Conservation (phyloP, 1,284 basidiomycete genomes). For the Austroboletus niveus region DNA sequence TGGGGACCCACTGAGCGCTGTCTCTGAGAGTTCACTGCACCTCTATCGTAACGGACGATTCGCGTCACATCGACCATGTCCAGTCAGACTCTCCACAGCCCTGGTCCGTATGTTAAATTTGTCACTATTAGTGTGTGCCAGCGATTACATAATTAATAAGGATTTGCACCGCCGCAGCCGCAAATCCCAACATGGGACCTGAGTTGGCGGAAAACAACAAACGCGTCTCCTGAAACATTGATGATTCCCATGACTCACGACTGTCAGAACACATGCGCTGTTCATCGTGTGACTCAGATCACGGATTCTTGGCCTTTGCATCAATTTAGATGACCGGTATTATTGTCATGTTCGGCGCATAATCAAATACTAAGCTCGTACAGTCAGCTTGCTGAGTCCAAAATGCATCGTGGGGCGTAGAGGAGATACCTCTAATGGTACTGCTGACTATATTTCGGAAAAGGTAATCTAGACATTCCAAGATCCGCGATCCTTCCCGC, state of each 20-base stretch:
- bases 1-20: slow-evolving; percentile 12
- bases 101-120: no score
- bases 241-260: neutral
- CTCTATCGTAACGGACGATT: no score
- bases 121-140: neutral
- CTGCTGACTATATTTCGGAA: neutral
- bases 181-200: neutral
- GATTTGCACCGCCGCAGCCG: neutral
- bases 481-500: slow-evolving; percentile 18
- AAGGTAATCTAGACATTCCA: slow-evolving; percentile 21
- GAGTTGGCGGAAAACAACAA: neutral
- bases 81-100: no score
- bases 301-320: neutral
- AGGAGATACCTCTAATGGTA: slow-evolving; percentile 1
- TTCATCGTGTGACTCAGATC: neutral
- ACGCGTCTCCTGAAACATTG: neutral
- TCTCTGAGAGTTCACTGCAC: neutral
- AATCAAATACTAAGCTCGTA: neutral
- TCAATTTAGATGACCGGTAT: neutral
- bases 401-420: slow-evolving; percentile 11
- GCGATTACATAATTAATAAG: neutral
- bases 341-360: neutral
- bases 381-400: neutral
- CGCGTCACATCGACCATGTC: no score
- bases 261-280: neutral